These are phyloP conservation scores for Colletotrichum sojae DNA, from an alignment of 2,329 filamentous ascomycete species.

Conservation along the genomic window DNA sequence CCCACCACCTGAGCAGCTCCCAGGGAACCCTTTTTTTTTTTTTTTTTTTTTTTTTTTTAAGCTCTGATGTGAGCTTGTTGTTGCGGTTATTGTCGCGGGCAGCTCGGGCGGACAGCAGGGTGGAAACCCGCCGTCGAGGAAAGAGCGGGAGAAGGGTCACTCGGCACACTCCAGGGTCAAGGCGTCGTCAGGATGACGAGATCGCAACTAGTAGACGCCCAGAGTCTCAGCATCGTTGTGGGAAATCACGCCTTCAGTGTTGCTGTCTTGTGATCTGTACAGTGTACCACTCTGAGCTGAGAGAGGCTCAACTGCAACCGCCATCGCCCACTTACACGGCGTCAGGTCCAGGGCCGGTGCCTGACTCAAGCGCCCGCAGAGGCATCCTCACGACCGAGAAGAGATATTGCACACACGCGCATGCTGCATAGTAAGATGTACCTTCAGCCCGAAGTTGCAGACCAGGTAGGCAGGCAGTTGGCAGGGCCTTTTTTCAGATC, in stretches of 20 bases:
- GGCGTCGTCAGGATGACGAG: slow-evolving; percentile 28
- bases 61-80: slow-evolving; percentile 24
- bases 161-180: slow-evolving; percentile 6
- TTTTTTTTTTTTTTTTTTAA: not conserved
- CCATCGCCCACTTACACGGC: slow-evolving; percentile 28
- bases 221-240: slow-evolving; percentile 21
- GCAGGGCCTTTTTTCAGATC: slow-evolving; percentile 5
- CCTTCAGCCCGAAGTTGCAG: slow-evolving; percentile 1
- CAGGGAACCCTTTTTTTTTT: not conserved
- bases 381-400: slow-evolving; percentile 24
- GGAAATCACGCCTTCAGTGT: slow-evolving; percentile 3
- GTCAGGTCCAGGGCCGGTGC: slow-evolving; percentile 12
- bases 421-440: not conserved
- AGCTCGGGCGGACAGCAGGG: too few species aligned
- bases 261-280: slow-evolving; percentile 7
- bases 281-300: not conserved
- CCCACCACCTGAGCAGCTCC: slow-evolving; percentile 7
- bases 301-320: slow-evolving; percentile 35
- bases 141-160: not conserved
- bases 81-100: not conserved
- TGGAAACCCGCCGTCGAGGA: too few species aligned
- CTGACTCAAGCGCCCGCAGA: slow-evolving; percentile 37
- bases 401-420: slow-evolving; percentile 1
- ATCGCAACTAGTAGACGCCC: slow-evolving; percentile 25
- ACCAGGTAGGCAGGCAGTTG: not conserved